Percentiles rank a stretch among this genome's conserved stretches.
Evolutionary conservation across 2,329 filamentous ascomycete genomes (phyloP).

Genomic region (Aciculosporium take): DNA sequence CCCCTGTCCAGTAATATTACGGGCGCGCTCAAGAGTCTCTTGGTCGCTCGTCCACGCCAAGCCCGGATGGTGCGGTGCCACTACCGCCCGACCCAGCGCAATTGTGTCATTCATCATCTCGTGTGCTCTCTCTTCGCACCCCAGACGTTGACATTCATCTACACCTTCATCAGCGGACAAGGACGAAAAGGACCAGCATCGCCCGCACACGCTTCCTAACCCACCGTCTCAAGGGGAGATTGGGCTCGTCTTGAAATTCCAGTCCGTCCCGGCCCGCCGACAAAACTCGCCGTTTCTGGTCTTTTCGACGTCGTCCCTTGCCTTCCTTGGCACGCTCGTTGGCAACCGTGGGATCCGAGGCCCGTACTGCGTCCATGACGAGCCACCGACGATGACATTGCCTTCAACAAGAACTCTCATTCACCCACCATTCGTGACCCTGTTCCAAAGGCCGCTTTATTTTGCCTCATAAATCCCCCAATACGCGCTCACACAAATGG

Average conservation of each 20-base stretch:
- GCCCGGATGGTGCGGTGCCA: constrained; percentile 6
- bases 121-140: constrained; percentile 3
- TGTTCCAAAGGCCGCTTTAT: constrained; percentile 16
- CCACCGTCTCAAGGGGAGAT: background rate
- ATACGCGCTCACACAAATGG: constrained; percentile 18
- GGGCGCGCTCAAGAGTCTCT: background rate
- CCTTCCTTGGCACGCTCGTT: background rate
- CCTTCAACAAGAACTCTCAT: constrained; percentile 1
- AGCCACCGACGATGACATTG: constrained; percentile 21
- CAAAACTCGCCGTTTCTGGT: background rate
- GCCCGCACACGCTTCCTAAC: background rate
- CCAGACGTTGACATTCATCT: background rate
- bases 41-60: constrained; percentile 1
- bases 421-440: constrained; percentile 15
- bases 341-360: constrained; percentile 4
- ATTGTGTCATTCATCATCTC: constrained; percentile 8
- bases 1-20: background rate
- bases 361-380: constrained; percentile 16
- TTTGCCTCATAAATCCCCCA: constrained; percentile 15
- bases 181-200: background rate
- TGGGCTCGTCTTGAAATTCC: background rate
- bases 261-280: background rate
- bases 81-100: constrained; percentile 5
- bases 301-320: background rate
- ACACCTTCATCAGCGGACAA: background rate